phyloP scores from a whole-genome alignment of 495 filamentous ascomycete species.

The Trichoderma asperelloides region DNA sequence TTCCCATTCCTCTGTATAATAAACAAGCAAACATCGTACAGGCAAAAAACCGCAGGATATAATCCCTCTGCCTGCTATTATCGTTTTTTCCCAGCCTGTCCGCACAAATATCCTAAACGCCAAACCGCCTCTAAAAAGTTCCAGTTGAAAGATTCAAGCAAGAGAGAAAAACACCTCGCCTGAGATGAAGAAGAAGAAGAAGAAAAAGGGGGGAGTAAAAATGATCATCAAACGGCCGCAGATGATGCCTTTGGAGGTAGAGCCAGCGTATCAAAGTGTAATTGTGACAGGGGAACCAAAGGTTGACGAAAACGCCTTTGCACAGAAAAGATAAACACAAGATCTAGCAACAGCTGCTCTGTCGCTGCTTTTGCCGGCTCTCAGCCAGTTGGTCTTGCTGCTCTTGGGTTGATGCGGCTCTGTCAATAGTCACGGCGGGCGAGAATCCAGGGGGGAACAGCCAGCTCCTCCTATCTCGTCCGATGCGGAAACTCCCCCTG shows the following conservation, averaged over 20 bases:
- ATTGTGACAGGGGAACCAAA: no score
- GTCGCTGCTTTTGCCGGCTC: constrained; percentile 19
- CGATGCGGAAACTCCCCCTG: constrained; percentile 52
- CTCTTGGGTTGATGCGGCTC: constrained; percentile 24
- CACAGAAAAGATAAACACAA: neutral
- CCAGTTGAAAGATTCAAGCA: neutral
- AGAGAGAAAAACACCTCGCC: neutral
- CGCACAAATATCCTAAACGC: constrained; percentile 1
- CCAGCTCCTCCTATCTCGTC: constrained; percentile 56
- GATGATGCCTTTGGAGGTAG: no score
- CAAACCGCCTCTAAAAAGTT: neutral
- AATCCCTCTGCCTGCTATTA: neutral
- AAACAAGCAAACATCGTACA: neutral
- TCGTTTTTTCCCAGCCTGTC: neutral
- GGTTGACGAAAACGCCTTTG: neutral
- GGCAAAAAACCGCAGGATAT: neutral
- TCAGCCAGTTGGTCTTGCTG: constrained; percentile 20
- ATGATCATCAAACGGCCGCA: no score
- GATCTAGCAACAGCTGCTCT: constrained; percentile 39
- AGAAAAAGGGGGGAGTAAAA: neutral
- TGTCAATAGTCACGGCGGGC: constrained; percentile 35
- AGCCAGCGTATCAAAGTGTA: no score
- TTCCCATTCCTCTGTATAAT: neutral
- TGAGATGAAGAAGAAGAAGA: neutral
- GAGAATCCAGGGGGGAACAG: constrained; percentile 46